A percentile compares a stretch with the other conserved stretches of the same genome.
phyloP scores from a whole-genome alignment of 345 rosid species.

The Lagerstroemia speciosa region DNA sequence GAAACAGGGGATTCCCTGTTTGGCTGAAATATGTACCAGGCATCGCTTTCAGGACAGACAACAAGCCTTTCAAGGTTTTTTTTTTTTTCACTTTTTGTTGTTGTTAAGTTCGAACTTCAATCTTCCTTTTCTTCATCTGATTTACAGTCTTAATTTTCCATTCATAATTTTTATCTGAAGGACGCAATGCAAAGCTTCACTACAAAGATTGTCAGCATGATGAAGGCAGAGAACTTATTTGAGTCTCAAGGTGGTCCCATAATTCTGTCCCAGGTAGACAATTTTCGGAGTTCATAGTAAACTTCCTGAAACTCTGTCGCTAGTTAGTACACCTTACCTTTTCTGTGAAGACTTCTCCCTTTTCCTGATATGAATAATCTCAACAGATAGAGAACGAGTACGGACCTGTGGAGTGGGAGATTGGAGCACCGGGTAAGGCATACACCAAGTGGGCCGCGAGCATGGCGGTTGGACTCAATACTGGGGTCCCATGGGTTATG shows the following conservation, averaged over 20 bases:
- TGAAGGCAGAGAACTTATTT: constrained; percentile 31
- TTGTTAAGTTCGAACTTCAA: neutral
- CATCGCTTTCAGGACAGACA: constrained; percentile 18
- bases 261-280: constrained; percentile 36
- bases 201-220: constrained; percentile 30
- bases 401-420: constrained; percentile 16
- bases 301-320: neutral
- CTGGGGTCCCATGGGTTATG: constrained; percentile 52
- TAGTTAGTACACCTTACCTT: neutral
- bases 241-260: constrained; percentile 45
- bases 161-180: neutral
- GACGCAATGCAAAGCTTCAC: constrained; percentile 37
- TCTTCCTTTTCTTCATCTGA: neutral
- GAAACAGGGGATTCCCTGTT: constrained; percentile 19
- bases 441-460: constrained; percentile 40
- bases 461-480: constrained; percentile 37
- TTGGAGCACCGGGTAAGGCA: constrained; percentile 12
- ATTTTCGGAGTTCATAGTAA: neutral
- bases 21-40: constrained; percentile 23
- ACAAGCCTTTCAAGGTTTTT: constrained; percentile 14
- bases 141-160: neutral
- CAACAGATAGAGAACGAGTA: constrained; percentile 21
- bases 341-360: neutral
- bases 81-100: neutral
- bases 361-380: neutral